Percentiles rank a stretch among this genome's conserved stretches.
Evolutionary conservation across 1,284 basidiomycete species (phyloP).

Genomic region (Moesziomyces globuligerus): DNA sequence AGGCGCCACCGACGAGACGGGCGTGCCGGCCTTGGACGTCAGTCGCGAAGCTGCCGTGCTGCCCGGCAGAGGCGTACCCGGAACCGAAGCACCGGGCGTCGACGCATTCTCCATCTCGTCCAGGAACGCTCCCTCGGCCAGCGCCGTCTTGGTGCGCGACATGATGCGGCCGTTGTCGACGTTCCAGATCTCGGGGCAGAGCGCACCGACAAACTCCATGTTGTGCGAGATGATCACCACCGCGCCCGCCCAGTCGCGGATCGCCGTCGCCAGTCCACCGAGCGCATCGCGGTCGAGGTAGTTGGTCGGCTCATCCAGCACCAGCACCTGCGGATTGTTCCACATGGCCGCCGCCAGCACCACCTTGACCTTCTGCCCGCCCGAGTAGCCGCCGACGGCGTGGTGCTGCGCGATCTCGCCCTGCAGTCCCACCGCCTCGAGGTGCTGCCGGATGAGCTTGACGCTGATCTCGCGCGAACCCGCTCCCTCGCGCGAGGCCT

Average conservation of each 20-base stretch:
- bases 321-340: slow-evolving; percentile 66
- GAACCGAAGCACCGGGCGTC: slow-evolving; percentile 78
- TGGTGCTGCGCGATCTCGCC: slow-evolving; percentile 69
- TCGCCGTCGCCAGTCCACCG: slow-evolving; percentile 93
- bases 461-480: slow-evolving; percentile 75
- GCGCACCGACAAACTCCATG: slow-evolving; percentile 67
- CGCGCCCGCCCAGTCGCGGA: slow-evolving; percentile 94
- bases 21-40: slow-evolving; percentile 66
- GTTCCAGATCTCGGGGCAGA: slow-evolving; percentile 73
- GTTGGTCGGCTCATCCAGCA: slow-evolving; percentile 82
- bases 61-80: slow-evolving; percentile 70
- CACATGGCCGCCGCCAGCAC: slow-evolving; percentile 67
- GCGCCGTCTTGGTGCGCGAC: slow-evolving; percentile 84
- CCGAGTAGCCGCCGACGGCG: slow-evolving; percentile 63
- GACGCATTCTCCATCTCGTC: slow-evolving; percentile 70
- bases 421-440: slow-evolving; percentile 84
- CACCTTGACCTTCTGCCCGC: slow-evolving; percentile 93
- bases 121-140: slow-evolving; percentile 80
- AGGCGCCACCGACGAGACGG: slow-evolving; percentile 66
- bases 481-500: slow-evolving; percentile 77
- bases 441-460: slow-evolving; percentile 66
- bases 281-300: slow-evolving; percentile 77
- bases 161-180: slow-evolving; percentile 80
- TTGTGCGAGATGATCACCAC: slow-evolving; percentile 98
- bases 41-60: slow-evolving; percentile 68